Base-by-base conservation (phyloP, 2,329 filamentous ascomycete species). In the Cephalotrichum gorgonifer region DNA sequence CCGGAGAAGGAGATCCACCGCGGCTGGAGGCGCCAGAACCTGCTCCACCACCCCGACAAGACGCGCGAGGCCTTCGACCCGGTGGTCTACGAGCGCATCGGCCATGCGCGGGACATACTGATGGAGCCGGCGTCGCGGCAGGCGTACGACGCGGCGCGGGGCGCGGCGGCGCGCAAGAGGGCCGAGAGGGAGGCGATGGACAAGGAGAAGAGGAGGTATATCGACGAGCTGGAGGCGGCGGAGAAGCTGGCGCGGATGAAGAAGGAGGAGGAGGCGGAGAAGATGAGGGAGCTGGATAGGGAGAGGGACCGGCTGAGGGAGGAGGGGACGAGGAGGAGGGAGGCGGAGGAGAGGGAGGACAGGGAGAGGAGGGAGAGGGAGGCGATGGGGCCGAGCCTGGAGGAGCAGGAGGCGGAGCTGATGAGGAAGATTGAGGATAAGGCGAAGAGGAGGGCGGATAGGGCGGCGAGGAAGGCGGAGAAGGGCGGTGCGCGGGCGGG, bases 1-100 rank as follows among this genome's bases (percentile, higher is more conserved):
- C 68, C 75, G 20, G 83, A 85, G 50, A 69, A 79, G n/a, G 85
- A 89, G 53, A 84, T 95, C 58, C 83, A 87, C 54, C 82, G 85
- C 56, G 88, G 88, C 42, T 96, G 91, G 73, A 81, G 88, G 51
- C 86, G 87, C 58, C 83, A 84, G 27, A 88, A 88, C 3, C 73
- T 95, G n/a, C 88, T 88, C 60, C 88, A 90, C 71, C 91, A 97
- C 64, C 91, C 91, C 1, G 91, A 97, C 74, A 95, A 96, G 69
- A 83, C 90, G 49, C 79, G 83, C 54, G 80, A 78, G 47, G 70
- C 75, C 33, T 88, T 85, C 57, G 88, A 93, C 56, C 75, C 87
- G 43, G 82, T 83, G 50, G 86, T 86, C 59, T 97, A 94, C 72
- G 86, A 95, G 64, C 74, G 86, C 1, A 81, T 95, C 51, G 86